These are phyloP conservation scores for Cymbopogon flexuosus DNA, from an alignment of 202 grass and related monocot genomes.

Conservation along the genomic window DNA sequence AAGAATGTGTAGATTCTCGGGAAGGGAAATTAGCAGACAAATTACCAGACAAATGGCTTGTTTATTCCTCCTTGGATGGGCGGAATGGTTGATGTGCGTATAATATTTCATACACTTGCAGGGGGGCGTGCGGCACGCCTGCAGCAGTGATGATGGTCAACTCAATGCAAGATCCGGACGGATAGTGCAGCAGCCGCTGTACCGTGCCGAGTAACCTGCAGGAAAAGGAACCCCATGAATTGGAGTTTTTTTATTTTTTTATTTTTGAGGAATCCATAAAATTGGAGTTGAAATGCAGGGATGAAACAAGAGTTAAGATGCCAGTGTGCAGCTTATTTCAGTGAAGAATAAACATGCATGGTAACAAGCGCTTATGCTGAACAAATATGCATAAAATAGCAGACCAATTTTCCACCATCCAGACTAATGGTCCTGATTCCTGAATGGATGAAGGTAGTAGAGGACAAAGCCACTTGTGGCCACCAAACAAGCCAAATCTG, in stretches of 20 bases:
- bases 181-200: not conserved
- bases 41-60: constrained; percentile 19
- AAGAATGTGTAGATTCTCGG: constrained; percentile 34
- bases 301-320: not conserved
- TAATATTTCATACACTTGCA: constrained; percentile 20
- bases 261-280: not conserved
- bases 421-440: constrained; percentile 22
- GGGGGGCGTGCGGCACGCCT: constrained; percentile 23
- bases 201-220: constrained; percentile 12
- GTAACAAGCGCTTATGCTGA: constrained; percentile 27
- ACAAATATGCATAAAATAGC: not conserved
- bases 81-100: constrained; percentile 13
- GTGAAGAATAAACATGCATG: not conserved
- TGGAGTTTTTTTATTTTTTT: not conserved
- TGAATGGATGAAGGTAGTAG: constrained; percentile 10
- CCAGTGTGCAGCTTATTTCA: constrained; percentile 6
- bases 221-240: constrained; percentile 3
- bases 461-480: constrained; percentile 20
- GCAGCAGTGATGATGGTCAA: constrained; percentile 32
- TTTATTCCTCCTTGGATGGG: constrained; percentile 32
- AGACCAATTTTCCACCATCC: constrained; percentile 24
- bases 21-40: constrained; percentile 18
- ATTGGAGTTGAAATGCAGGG: constrained; percentile 6
- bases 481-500: constrained; percentile 35
- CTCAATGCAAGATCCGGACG: constrained; percentile 21